Evolutionary conservation across 371 early-diverging fungal genomes (phyloP), one percentile per base, ranked within the genome.

Genomic region (Paraphysoderma sedebokerense): DNA sequence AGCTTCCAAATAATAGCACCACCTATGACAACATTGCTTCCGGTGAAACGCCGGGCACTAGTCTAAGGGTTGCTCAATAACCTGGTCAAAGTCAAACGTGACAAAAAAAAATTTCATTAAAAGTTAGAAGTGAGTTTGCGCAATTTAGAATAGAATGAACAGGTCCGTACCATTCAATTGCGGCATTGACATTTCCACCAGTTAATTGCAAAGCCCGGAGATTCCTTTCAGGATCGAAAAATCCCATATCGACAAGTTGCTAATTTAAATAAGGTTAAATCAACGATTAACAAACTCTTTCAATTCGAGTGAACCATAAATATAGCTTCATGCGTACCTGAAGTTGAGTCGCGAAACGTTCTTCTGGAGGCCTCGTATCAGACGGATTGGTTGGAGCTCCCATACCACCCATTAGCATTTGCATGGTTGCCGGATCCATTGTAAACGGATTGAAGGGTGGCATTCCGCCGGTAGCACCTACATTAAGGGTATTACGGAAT

Each of bases 241-340:
- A 89, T 5, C 98, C 98, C 98, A 97, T 97, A 36, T 95, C 98
- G 53, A 78, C 82, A 49, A 97, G 65, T 63, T 93, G 93, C 58
- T 77, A n/a, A n/a, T n/a, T n/a, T n/a, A n/a, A n/a, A n/a, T n/a
- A n/a, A n/a, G n/a, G n/a, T n/a, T n/a, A n/a, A n/a, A n/a, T n/a
- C n/a, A n/a, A n/a, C n/a, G n/a, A n/a, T n/a, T n/a, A n/a, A n/a
- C n/a, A n/a, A n/a, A n/a, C n/a, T n/a, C n/a, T n/a, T n/a, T n/a
- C n/a, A n/a, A n/a, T n/a, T n/a, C n/a, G n/a, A n/a, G n/a, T n/a
- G n/a, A n/a, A n/a, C n/a, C n/a, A n/a, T n/a, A n/a, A n/a, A n/a
- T n/a, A n/a, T n/a, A n/a, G n/a, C n/a, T n/a, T n/a, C n/a, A n/a
- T n/a, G n/a, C n/a, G n/a, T n/a, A n/a, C n/a, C n/a, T n/a, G 75